Base-by-base conservation (phyloP, 2,329 filamentous ascomycete species). In the Pseudogymnoascus destructans region DNA sequence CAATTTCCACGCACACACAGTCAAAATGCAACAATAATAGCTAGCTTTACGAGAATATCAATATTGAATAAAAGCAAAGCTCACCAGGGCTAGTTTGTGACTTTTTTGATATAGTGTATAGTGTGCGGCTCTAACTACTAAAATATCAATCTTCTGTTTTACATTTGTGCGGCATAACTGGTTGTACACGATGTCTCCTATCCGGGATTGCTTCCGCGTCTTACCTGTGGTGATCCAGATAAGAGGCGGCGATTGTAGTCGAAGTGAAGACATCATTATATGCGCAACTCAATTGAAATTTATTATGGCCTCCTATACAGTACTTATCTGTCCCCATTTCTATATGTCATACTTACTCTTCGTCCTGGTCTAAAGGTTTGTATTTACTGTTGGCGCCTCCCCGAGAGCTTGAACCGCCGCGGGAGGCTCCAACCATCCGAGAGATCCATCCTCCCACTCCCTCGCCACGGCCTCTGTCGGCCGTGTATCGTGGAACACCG, bases 381-480 rank as follows among this genome's bases (percentile, higher is more conserved):
- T 70, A 70, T 55, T 64, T 63, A 36, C 62, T 59, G 49, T 32
- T 57, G 15, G 61, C 62, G 61, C 63, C 64, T 42, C 61, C 61
- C 1, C 59, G 55, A 59, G 65, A 68, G 40, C 61, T 64, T 13
- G 66, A 61, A 40, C 64, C 67, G n/a, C 57, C 62, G 2, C 11
- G 10, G 36, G 36, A 1, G 15, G 36, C 36, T 5, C 75, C 79
- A 36, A 86, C 79, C 71, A 87, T 79, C 40, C 80, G 80, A 46
- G 78, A 81, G 64, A 87, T 86, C 84, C 85, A 87, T 11, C 82
- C 82, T 13, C 82, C 81, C 58, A 87, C 72, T 3, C 84, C 83
- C 65, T 85, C 80, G 13, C 68, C 67, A 17, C 65, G 69, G 35
- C 68, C 59, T 15, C 65, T 65, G 61, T 68, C 63, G 63, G 67